Percentiles rank a stretch among this genome's conserved stretches.
These are phyloP conservation scores for Chaetomium tenue DNA, from an alignment of 495 filamentous ascomycete species.

Conservation along the genomic window DNA sequence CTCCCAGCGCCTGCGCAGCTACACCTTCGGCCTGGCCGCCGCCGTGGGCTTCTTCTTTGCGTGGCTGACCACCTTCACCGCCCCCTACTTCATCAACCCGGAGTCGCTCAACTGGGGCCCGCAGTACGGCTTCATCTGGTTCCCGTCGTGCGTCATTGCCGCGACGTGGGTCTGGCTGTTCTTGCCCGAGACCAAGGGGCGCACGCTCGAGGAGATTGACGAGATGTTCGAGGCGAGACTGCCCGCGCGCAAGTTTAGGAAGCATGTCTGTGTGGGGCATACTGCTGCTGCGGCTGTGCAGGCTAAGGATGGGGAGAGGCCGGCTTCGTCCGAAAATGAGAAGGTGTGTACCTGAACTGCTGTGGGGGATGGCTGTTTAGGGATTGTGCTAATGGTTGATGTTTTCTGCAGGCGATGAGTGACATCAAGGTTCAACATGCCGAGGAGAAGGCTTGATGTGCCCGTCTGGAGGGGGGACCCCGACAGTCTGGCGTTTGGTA, in stretches of 20 bases:
- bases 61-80: constrained; percentile 59
- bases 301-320: not conserved
- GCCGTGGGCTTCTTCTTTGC: constrained; percentile 54
- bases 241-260: constrained; percentile 44
- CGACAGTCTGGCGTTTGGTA: not conserved
- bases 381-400: not conserved
- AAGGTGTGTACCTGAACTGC: constrained; percentile 16
- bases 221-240: constrained; percentile 55
- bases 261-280: constrained; percentile 34
- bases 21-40: constrained; percentile 58
- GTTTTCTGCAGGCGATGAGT: not conserved
- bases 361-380: no score
- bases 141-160: constrained; percentile 39
- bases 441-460: constrained; percentile 3
- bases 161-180: constrained; percentile 51
- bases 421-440: not conserved
- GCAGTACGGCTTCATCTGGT: constrained; percentile 57
- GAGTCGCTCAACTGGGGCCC: constrained; percentile 56
- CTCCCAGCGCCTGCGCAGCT: constrained; percentile 52
- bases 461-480: constrained; percentile 3
- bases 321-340: constrained; percentile 11
- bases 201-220: constrained; percentile 58
- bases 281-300: not conserved
- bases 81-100: constrained; percentile 63
- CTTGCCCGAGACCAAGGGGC: constrained; percentile 56